Base-by-base conservation (phyloP, 148 eudicot species). In the Hydrangea macrophylla region DNA sequence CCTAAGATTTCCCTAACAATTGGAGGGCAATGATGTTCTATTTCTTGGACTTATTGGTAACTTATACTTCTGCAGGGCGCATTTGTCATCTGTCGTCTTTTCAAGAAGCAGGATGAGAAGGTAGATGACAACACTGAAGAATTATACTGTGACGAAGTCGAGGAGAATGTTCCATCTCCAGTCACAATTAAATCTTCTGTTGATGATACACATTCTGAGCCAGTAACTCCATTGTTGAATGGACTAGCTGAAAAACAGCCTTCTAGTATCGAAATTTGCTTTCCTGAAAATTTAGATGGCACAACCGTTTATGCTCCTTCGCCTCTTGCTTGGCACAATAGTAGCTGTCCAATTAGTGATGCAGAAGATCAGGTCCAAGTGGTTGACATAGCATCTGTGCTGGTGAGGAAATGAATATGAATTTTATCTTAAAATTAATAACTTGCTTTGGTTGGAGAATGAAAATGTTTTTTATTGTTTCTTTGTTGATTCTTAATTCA, bases 51-150 rank as follows among this genome's bases (percentile, higher is more conserved):
- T 67, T n/a, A 25, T n/a, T 26, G 17, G 2, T 17, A 10, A 39
- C 12, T 7, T 42, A 20, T 69, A 20, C 39, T 67, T 57, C 71
- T 70, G 45, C 78, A 95, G 99, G 84, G 79, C 32, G 79, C 96
- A 27, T 95, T 74, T 81, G 90, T 91, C 62, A 82, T 95, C 9
- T 87, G 93, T 66, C 96, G 96, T 39, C 78, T 95, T 68, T 89
- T 95, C 36, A 89, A 75, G 58, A 90, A 76, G 69, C 79, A 45
- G 40, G 91, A 87, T 30, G 91, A 83, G 22, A 75, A 69, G 65
- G 84, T 54, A 58, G 89, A 84, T 57, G 96, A 88, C 22, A 75
- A 66, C 51, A 66, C 77, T 55, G 97, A 84, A 31, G 76, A 68
- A 70, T 87, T 77, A 57, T 81, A 80, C 76, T 30, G 58, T 51